Percentiles rank a stretch among this genome's conserved stretches.
phyloP scores from a whole-genome alignment of 768 basidiomycete species.

The Daedaleopsis sinensis region DNA sequence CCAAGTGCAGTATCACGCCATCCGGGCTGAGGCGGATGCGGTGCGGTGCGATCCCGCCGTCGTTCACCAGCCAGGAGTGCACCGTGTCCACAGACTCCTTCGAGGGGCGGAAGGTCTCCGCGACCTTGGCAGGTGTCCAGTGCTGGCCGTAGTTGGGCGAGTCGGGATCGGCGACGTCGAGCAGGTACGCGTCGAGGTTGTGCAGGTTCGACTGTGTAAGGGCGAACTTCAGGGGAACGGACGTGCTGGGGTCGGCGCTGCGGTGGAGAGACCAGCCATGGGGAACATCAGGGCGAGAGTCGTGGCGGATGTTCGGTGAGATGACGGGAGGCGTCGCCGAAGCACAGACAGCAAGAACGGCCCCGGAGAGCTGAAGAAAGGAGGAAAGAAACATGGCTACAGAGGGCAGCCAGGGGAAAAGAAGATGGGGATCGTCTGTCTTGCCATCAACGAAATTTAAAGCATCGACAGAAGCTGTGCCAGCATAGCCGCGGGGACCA shows the following conservation, averaged over 20 bases:
- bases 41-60: constrained; percentile 40
- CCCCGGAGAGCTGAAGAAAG: constrained; percentile 1
- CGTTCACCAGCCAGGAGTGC: constrained; percentile 44
- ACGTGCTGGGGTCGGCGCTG: constrained; percentile 35
- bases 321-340: neutral
- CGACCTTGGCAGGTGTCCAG: constrained; percentile 46
- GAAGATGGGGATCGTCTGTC: neutral
- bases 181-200: constrained; percentile 46
- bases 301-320: neutral
- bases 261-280: constrained; percentile 21
- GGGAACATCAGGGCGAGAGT: neutral
- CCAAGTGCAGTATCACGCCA: constrained; percentile 47
- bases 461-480: too few species aligned
- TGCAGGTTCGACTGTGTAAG: constrained; percentile 50
- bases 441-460: too few species aligned
- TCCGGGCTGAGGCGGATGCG: constrained; percentile 41
- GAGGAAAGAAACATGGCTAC: neutral
- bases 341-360: neutral
- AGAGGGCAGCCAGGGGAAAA: neutral
- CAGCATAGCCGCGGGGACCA: neutral
- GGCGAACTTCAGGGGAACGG: constrained; percentile 53
- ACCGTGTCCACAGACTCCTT: constrained; percentile 45
- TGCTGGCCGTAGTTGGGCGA: constrained; percentile 55
- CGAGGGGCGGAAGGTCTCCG: constrained; percentile 49
- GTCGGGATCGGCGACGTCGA: constrained; percentile 52